Evolutionary conservation across 306 rosid genomes (phyloP).

Genomic region (Calophaca sinica): DNA sequence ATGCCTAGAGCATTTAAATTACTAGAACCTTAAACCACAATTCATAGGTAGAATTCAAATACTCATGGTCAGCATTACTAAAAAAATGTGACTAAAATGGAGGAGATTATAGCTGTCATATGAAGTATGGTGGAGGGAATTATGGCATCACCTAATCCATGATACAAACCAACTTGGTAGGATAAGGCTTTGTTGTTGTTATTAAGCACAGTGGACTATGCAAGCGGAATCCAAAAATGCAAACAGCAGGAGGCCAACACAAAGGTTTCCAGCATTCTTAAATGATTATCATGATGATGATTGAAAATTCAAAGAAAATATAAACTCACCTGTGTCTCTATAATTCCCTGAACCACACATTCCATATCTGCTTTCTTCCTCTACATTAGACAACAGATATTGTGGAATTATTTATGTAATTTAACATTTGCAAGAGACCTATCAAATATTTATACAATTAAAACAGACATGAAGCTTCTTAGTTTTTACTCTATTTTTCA

Average conservation of each 20-base stretch:
- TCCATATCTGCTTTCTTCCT: conserved; percentile 57
- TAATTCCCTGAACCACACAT: conserved; percentile 93
- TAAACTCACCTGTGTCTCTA: conserved; percentile 79
- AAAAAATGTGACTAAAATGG: neutral
- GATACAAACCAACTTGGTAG: neutral
- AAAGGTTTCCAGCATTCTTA: too few species aligned
- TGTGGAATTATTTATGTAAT: conserved; percentile 1
- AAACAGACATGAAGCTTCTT: conserved; percentile 6
- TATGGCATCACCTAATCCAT: neutral
- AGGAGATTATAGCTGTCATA: neutral
- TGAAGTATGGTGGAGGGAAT: neutral
- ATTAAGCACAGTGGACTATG: neutral
- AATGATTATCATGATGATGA: too few species aligned
- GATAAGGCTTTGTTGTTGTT: neutral
- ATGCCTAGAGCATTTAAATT: neutral
- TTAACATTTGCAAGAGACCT: neutral
- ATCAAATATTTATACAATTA: neutral
- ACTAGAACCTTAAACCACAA: neutral
- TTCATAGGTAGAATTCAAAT: conserved; percentile 2
- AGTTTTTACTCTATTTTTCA: neutral
- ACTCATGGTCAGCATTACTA: neutral
- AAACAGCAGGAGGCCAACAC: conserved; percentile 1
- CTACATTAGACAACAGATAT: conserved; percentile 36
- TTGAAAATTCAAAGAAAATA: neutral
- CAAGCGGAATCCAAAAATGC: neutral